Base-by-base conservation (phyloP, 2,329 filamentous ascomycete genomes). In the Aureobasidium sp. region DNA sequence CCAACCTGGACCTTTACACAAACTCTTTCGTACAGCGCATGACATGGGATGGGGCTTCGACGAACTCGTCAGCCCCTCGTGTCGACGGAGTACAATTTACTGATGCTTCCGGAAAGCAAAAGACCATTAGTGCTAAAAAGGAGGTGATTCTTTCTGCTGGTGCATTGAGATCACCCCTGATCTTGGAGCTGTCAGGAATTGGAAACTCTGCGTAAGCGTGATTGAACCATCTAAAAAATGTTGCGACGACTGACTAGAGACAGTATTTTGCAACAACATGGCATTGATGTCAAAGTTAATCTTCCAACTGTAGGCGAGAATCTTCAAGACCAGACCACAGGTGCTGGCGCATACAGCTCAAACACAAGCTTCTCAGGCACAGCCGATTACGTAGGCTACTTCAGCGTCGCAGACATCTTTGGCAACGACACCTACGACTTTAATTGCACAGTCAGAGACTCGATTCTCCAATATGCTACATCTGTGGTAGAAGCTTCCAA, bases 1-100 rank as follows among this genome's bases (percentile, higher is more conserved):
- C 69, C 2, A 82, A 81, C 64, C 68, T 81, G 1, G 66, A 77
- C 3, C 67, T 80, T 1, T 73, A 79, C 34, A 65, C 75, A 20
- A 77, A 79, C 63, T 76, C 78, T 0, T 70, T 71, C 1, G 79
- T 74, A 0, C 75, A 75, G 47, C 71, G 70, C 29, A 71, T 81
- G 13, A 63, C 76, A 5, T 80, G 76, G 75, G 51, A 66, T 12
- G 73, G 71, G 8, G 36, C 34, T 20, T 59, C 64, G 8, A 10
- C 39, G 24, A 41, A 51, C 27, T 39, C 20, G 20, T 20, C 24
- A 15, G 50, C 27, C 12, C 36, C 20, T 32, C 24, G 48, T n/a
- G 63, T 51, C 5, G 17, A 37, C 6, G 60, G 57, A 59, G 60
- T 63, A 3, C 26, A 47, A n/a, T 51, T 63, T 4, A 51, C 46